Evolutionary conservation across 495 filamentous ascomycete genomes (phyloP), one percentile per base, ranked within the genome.

Genomic region (Geoglossum glabrum): DNA sequence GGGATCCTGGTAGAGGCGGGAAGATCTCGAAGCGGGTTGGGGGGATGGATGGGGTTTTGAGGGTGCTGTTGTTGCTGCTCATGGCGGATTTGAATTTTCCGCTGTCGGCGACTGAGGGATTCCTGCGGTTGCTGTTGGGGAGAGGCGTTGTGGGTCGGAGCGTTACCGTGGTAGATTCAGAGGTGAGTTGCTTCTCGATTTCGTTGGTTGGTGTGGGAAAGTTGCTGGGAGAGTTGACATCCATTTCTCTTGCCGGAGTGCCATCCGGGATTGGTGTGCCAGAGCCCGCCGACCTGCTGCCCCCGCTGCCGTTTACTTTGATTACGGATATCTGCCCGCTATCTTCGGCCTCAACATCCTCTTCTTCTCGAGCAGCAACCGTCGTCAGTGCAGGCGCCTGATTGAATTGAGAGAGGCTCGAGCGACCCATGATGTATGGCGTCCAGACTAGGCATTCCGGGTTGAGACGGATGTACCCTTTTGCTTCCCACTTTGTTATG

Each of bases 391-490:
- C 79, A 50, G 83, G 82, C 47, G 81, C 82, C 45, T 88, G 78
- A 65, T 96, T 86, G 66, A 90, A 90, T 60, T 87, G 84, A 0
- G 81, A 82, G n/a, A 83, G 79, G 56, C 86, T 89, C 65, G 79
- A 83, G 55, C 85, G 78, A 25, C 90, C 90, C 87, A 95, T 96
- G 56, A 98, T 79, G 68, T 92, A 98, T 13, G 93, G 92, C n/a
- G 87, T 95, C 92, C 92, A 98, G 2, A 90, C 81, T 38, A 98
- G 75, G 10, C 80, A 79, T 58, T 83, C 79, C 1, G 82, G 80
- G 63, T 94, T 89, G 38, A 98, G 79, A 60, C 80, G 85, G 17
- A 93, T 81, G 62, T 95, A 90, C 7, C 80, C 78, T 66, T 95
- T 95, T 54, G 73, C 76, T 67, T 95, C 86, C 81, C 89, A 90